Evolutionary conservation across 192 early-diverging fungal genomes (phyloP).

Genomic region (Coemansia sp.): DNA sequence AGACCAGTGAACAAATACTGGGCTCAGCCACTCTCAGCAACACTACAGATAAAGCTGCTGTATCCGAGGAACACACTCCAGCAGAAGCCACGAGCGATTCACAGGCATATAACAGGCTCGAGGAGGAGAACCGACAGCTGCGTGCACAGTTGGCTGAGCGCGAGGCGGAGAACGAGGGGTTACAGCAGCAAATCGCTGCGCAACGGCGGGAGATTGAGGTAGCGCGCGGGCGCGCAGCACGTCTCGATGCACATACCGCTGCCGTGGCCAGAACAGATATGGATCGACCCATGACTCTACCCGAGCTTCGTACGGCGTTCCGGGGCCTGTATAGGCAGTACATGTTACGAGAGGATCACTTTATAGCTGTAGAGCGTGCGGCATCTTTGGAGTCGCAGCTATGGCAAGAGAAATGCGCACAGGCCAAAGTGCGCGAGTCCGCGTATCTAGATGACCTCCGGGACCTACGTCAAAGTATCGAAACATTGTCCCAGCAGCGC

Average conservation of each 20-base stretch:
- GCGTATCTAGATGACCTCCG: neutral
- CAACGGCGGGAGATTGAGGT: constrained; percentile 12
- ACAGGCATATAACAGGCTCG: neutral
- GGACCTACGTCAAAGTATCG: neutral
- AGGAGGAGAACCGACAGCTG: constrained; percentile 13
- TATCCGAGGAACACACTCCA: neutral
- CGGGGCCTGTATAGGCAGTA: constrained; percentile 19
- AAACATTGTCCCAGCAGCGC: neutral
- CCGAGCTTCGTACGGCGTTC: neutral
- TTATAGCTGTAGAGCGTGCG: constrained; percentile 1
- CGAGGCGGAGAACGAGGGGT: neutral
- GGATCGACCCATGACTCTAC: neutral
- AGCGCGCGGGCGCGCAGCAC: constrained; percentile 19
- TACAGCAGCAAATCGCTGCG: neutral
- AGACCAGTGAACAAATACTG: constrained; percentile 5
- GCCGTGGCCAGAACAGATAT: constrained; percentile 5
- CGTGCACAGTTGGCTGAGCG: constrained; percentile 11
- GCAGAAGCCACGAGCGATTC: neutral
- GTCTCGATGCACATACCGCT: constrained; percentile 12
- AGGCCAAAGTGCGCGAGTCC: neutral
- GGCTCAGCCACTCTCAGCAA: neutral
- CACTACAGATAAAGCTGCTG: neutral
- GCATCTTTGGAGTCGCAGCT: constrained; percentile 13
- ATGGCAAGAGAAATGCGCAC: constrained; percentile 16
- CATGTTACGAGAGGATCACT: constrained; percentile 21